Conservation (phyloP, 164 flowering plant genomes). For the Buxus sempervirens region DNA sequence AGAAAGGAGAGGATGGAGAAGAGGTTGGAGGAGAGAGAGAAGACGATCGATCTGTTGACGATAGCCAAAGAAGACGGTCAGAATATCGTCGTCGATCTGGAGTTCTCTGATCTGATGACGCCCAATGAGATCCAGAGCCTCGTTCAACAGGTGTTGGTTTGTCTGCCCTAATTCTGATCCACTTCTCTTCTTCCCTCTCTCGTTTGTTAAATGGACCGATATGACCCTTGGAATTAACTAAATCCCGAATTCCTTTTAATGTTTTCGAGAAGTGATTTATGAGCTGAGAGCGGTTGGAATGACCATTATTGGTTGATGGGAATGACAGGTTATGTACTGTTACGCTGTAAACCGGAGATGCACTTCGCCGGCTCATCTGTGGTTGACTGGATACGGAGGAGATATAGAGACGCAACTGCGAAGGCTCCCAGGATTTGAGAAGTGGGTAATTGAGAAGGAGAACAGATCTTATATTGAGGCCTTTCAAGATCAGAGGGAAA, state of each 20-base stretch:
- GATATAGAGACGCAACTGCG: constrained; percentile 62
- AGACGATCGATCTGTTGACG: constrained; percentile 50
- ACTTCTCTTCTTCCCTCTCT: neutral
- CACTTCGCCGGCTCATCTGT: constrained; percentile 63
- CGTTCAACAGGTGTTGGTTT: constrained; percentile 66
- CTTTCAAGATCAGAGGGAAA: constrained; percentile 66
- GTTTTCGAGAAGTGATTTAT: no score
- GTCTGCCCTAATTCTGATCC: constrained; percentile 11
- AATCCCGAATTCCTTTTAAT: no score
- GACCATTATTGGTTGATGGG: constrained; percentile 6
- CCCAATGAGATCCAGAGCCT: constrained; percentile 70
- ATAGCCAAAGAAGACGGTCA: constrained; percentile 64
- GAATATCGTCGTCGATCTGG: constrained; percentile 80
- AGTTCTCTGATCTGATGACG: constrained; percentile 74
- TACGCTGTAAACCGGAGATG: constrained; percentile 82
- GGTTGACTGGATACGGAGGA: constrained; percentile 85
- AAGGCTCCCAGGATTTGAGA: constrained; percentile 81
- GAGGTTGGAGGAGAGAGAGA: constrained; percentile 55
- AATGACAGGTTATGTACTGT: constrained; percentile 83
- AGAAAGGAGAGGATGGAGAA: constrained; percentile 81
- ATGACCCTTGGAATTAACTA: neutral
- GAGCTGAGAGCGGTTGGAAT: neutral
- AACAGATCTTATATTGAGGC: constrained; percentile 64
- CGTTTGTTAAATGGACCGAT: neutral
- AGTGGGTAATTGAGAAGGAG: constrained; percentile 86